phyloP scores from a whole-genome alignment of 2,329 filamentous ascomycete genomes.

The Mycosphaerella sp. region DNA sequence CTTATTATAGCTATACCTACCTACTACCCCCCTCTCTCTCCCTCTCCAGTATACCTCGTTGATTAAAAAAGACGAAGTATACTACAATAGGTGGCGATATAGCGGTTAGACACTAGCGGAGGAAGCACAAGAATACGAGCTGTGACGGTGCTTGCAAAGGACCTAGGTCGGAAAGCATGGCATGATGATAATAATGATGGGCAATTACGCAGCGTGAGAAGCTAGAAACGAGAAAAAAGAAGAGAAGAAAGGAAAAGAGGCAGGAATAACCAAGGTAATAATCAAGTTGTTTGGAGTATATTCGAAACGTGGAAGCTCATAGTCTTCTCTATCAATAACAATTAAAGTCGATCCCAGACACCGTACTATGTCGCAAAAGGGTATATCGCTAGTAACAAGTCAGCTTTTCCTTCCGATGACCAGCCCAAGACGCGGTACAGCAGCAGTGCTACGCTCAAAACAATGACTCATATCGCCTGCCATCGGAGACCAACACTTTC shows the following conservation, averaged over 20 bases:
- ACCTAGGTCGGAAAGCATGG: too few relatives aligned
- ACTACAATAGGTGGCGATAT: too few relatives aligned
- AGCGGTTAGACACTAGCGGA: too few relatives aligned
- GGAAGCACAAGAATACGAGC: too few relatives aligned
- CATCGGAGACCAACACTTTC: slow-evolving; percentile 6
- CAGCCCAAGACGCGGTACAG: slow-evolving; percentile 3
- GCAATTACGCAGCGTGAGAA: too few relatives aligned
- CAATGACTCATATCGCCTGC: slow-evolving; percentile 8
- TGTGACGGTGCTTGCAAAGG: too few relatives aligned
- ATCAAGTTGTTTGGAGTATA: not conserved
- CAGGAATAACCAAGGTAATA: not conserved
- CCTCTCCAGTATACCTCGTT: too few relatives aligned
- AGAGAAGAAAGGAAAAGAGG: not conserved
- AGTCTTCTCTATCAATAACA: not conserved
- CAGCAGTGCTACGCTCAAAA: slow-evolving; percentile 6
- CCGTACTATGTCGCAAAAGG: slow-evolving; percentile 9
- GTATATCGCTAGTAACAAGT: slow-evolving; percentile 11
- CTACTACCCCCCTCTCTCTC: too few relatives aligned
- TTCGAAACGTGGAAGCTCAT: not conserved
- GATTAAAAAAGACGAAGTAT: too few relatives aligned
- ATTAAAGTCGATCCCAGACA: slow-evolving; percentile 1
- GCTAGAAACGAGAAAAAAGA: too few relatives aligned
- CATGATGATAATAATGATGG: too few relatives aligned
- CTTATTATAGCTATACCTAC: too few relatives aligned
- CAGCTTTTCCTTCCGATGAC: slow-evolving; percentile 6